A percentile compares a stretch with the other conserved stretches of the same genome.
These are phyloP conservation scores for Cladosporium halotolerans DNA, from an alignment of 2,329 filamentous ascomycete genomes.

Conservation along the genomic window DNA sequence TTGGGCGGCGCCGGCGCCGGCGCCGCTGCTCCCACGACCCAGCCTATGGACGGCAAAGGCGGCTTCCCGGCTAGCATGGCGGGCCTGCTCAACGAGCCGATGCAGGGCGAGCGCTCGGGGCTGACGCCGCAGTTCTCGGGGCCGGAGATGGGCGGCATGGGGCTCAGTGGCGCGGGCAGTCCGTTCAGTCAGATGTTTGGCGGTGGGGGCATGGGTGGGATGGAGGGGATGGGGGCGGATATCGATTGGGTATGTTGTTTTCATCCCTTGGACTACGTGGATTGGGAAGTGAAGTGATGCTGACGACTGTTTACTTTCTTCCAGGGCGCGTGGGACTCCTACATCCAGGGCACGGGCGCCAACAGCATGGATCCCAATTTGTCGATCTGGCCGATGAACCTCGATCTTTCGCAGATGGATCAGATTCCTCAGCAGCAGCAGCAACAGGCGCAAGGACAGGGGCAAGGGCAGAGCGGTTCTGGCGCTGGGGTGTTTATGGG, in stretches of 20 bases:
- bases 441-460: conserved; percentile 14
- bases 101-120: conserved; percentile 25
- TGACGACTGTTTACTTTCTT: conserved; percentile 14
- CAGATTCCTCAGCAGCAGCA: conserved; percentile 20
- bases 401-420: conserved; percentile 16
- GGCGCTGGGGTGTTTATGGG: conserved; percentile 32
- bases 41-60: not conserved
- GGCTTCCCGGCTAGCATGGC: conserved; percentile 30
- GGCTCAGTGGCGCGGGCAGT: conserved; percentile 27
- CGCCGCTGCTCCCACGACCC: conserved; percentile 20
- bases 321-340: conserved; percentile 63
- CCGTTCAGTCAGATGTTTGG: conserved; percentile 31
- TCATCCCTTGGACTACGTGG: too few species aligned
- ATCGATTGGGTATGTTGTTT: conserved; percentile 48
- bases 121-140: conserved; percentile 28
- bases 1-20: conserved; percentile 18
- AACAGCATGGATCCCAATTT: conserved; percentile 32
- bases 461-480: not conserved
- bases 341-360: conserved; percentile 50
- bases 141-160: conserved; percentile 24
- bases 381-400: conserved; percentile 41
- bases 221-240: conserved; percentile 45
- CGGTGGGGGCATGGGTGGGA: conserved; percentile 42
- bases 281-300: conserved; percentile 12
- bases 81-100: conserved; percentile 29